phyloP scores from a whole-genome alignment of 345 rosid species.

The Eucalyptus curtisii region DNA sequence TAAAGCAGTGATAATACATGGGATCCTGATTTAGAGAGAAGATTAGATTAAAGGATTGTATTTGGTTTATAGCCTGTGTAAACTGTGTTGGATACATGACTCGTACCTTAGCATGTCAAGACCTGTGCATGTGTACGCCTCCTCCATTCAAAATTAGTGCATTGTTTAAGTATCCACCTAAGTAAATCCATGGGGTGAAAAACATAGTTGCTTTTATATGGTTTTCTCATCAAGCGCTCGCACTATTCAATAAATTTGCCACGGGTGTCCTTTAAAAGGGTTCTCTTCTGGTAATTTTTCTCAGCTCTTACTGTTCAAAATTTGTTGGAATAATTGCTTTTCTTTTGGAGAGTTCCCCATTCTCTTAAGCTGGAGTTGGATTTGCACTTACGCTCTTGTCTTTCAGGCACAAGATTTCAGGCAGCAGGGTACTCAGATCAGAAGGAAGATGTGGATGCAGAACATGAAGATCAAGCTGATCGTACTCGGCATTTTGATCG shows the following conservation, averaged over 20 bases:
- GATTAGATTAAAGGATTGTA: neutral
- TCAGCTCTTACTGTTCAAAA: neutral
- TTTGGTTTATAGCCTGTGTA: neutral
- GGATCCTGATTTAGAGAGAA: neutral
- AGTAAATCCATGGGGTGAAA: neutral
- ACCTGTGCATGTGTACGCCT: neutral
- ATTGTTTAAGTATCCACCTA: neutral
- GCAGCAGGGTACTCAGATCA: conserved; percentile 53
- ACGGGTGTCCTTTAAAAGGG: neutral
- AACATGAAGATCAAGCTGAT: conserved; percentile 71
- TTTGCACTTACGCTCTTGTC: neutral
- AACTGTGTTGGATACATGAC: neutral
- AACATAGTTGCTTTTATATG: neutral
- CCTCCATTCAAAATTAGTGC: neutral
- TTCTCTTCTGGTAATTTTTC: neutral
- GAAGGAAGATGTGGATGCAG: conserved; percentile 70
- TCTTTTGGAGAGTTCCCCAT: neutral
- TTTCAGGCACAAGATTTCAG: conserved; percentile 70
- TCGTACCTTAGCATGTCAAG: neutral
- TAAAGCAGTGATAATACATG: neutral
- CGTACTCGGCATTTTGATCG: conserved; percentile 39
- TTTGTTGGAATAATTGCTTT: neutral
- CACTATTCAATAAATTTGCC: neutral
- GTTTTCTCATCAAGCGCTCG: neutral
- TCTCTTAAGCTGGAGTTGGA: neutral